Evolutionary conservation across 169 alveolate species (phyloP).

Genomic region (Babesia sp.): DNA sequence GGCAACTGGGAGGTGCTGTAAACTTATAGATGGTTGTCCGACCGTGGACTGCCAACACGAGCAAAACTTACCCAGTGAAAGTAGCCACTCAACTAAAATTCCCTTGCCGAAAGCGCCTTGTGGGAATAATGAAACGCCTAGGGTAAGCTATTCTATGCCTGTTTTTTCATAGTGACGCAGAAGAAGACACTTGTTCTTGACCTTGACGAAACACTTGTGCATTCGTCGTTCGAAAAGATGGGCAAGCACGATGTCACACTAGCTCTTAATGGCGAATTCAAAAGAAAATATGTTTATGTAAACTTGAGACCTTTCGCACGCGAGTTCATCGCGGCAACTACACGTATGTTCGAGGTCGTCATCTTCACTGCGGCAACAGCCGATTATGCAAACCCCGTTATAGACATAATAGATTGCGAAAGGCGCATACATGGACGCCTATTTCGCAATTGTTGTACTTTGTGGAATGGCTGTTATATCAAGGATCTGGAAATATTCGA

Average conservation of each 20-base stretch:
- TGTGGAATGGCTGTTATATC: constrained; percentile 56
- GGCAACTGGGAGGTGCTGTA: constrained; percentile 2
- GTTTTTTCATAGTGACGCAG: constrained; percentile 1
- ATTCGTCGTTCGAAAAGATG: constrained; percentile 35
- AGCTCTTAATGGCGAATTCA: constrained; percentile 68
- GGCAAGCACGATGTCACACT: constrained; percentile 56
- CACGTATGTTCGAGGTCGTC: constrained; percentile 68
- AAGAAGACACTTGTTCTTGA: constrained; percentile 73
- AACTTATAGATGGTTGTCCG: not conserved
- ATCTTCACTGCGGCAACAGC: constrained; percentile 70
- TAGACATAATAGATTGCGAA: constrained; percentile 69
- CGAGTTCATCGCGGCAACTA: constrained; percentile 56
- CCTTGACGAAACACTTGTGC: constrained; percentile 74
- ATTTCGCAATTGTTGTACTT: constrained; percentile 68
- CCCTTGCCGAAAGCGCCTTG: not conserved
- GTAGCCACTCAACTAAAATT: not conserved
- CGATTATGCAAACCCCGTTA: constrained; percentile 74
- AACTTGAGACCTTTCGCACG: constrained; percentile 68
- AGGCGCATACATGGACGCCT: constrained; percentile 56
- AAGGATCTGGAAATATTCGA: constrained; percentile 67
- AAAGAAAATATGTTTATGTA: constrained; percentile 53
- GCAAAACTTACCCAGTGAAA: too few relatives aligned
- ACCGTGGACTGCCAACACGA: not conserved
- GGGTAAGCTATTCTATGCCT: constrained; percentile 6
- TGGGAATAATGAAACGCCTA: not conserved